Conservation (phyloP, 2,329 filamentous ascomycete genomes). For the Corynespora cassiicola region DNA sequence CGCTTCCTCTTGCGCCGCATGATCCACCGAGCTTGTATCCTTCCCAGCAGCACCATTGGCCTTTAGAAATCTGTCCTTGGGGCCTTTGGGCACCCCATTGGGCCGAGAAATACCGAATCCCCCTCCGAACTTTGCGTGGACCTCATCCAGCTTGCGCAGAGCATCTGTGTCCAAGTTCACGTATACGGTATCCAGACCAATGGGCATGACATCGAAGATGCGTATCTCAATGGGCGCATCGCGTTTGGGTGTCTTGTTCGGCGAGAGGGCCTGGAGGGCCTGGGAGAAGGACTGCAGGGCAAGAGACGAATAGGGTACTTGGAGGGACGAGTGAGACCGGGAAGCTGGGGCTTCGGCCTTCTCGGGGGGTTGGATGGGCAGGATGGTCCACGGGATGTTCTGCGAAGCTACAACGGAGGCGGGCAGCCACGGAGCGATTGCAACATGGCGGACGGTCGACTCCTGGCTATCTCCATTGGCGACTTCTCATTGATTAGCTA, state of each 20-base stretch:
- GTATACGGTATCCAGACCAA: conserved; percentile 84
- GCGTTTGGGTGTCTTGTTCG: conserved; percentile 76
- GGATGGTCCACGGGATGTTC: conserved; percentile 80
- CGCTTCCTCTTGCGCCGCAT: conserved; percentile 36
- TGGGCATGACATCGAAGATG: conserved; percentile 78
- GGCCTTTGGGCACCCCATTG: conserved; percentile 40
- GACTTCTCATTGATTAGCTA: conserved; percentile 10
- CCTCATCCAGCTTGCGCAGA: conserved; percentile 79
- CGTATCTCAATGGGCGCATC: conserved; percentile 84
- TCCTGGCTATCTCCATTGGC: conserved; percentile 12
- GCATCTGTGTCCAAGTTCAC: conserved; percentile 84
- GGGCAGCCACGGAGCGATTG: conserved; percentile 76
- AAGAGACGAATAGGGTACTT: conserved; percentile 75
- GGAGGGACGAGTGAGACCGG: conserved; percentile 74
- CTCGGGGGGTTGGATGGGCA: conserved; percentile 68
- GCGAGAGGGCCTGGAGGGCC: conserved; percentile 73
- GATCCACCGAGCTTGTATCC: conserved; percentile 19
- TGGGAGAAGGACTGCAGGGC: conserved; percentile 82
- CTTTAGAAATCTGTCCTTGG: conserved; percentile 36
- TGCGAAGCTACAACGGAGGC: conserved; percentile 57
- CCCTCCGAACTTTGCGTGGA: conserved; percentile 81
- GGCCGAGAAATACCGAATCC: conserved; percentile 53
- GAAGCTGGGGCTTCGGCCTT: conserved; percentile 41
- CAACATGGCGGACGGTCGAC: conserved; percentile 62
- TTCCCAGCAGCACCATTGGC: conserved; percentile 45